phyloP scores from a whole-genome alignment of 2,329 filamentous ascomycete species.

The Xylogone sp. region DNA sequence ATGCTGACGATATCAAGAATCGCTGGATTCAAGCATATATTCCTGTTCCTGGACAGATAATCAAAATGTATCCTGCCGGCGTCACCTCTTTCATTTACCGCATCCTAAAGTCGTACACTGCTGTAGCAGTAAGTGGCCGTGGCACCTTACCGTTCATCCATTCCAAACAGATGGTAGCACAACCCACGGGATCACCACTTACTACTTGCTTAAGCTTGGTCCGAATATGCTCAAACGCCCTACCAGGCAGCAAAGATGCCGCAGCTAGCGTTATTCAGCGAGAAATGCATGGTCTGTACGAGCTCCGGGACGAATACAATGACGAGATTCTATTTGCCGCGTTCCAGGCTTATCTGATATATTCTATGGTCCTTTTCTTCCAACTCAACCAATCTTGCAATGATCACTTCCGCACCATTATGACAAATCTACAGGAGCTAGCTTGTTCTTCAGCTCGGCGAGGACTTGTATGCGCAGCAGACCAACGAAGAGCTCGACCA shows the following conservation, averaged over 20 bases:
- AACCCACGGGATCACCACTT: slow-evolving; percentile 14
- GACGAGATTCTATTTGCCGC: slow-evolving; percentile 33
- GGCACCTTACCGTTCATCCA: slow-evolving; percentile 29
- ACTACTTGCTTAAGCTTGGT: slow-evolving; percentile 26
- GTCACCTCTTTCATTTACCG: slow-evolving; percentile 36
- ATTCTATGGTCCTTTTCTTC: slow-evolving; percentile 46
- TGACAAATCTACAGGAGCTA: slow-evolving; percentile 48
- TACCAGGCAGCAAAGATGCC: slow-evolving; percentile 21
- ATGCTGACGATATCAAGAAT: slow-evolving; percentile 42
- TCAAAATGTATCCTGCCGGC: slow-evolving; percentile 36
- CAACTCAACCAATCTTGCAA: slow-evolving; percentile 1
- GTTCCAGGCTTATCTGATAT: slow-evolving; percentile 53
- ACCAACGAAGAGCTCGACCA: slow-evolving; percentile 35
- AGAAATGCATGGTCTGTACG: slow-evolving; percentile 27
- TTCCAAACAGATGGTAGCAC: slow-evolving; percentile 16
- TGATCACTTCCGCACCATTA: slow-evolving; percentile 24
- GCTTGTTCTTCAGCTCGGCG: slow-evolving; percentile 35
- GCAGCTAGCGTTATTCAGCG: slow-evolving; percentile 19
- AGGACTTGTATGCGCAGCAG: slow-evolving; percentile 41
- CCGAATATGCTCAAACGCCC: slow-evolving; percentile 21
- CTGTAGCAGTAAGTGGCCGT: slow-evolving; percentile 32
- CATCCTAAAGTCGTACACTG: slow-evolving; percentile 41
- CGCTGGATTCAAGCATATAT: slow-evolving; percentile 47
- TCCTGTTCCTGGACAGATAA: slow-evolving; percentile 37
- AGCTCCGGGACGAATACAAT: slow-evolving; percentile 6